Conservation (phyloP, 1,284 basidiomycete genomes). For the Ceratobasidium sp. region DNA sequence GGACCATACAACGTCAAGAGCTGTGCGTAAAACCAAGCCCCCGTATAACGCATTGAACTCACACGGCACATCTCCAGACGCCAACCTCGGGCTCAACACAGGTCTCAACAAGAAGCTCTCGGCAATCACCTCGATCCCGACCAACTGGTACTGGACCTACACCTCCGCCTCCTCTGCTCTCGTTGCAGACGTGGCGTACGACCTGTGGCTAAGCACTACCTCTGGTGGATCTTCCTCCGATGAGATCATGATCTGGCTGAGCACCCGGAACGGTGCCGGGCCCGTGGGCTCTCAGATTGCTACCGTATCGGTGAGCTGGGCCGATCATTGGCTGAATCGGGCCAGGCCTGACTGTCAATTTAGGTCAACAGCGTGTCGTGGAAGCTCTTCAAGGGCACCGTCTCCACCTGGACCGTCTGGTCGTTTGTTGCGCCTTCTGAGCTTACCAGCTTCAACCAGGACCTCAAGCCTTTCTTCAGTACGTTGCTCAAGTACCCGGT, state of each 20-base stretch:
- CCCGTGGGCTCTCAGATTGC: conserved; percentile 56
- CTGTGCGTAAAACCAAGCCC: conserved; percentile 26
- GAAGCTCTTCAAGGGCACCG: conserved; percentile 56
- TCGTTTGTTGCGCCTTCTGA: conserved; percentile 52
- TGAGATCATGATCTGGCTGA: conserved; percentile 58
- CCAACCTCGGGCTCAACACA: conserved; percentile 42
- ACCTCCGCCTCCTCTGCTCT: conserved; percentile 54
- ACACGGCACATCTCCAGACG: conserved; percentile 19
- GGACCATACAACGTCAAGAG: conserved; percentile 48
- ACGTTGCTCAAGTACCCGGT: conserved; percentile 24
- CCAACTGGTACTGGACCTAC: conserved; percentile 56
- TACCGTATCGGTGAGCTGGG: conserved; percentile 50
- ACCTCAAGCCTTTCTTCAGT: conserved; percentile 58
- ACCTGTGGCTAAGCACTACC: conserved; percentile 55
- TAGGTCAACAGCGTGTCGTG: conserved; percentile 49
- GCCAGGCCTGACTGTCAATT: not conserved
- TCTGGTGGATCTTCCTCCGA: conserved; percentile 53
- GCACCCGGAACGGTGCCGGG: conserved; percentile 54
- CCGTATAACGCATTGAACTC: not conserved
- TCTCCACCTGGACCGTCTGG: conserved; percentile 56
- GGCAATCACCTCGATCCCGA: conserved; percentile 54
- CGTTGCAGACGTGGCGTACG: conserved; percentile 57
- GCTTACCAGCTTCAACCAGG: conserved; percentile 55
- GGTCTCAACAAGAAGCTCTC: conserved; percentile 53
- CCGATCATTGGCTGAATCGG: not conserved